phyloP scores from a whole-genome alignment of 2,329 filamentous ascomycete genomes.

The Calonectria montana region DNA sequence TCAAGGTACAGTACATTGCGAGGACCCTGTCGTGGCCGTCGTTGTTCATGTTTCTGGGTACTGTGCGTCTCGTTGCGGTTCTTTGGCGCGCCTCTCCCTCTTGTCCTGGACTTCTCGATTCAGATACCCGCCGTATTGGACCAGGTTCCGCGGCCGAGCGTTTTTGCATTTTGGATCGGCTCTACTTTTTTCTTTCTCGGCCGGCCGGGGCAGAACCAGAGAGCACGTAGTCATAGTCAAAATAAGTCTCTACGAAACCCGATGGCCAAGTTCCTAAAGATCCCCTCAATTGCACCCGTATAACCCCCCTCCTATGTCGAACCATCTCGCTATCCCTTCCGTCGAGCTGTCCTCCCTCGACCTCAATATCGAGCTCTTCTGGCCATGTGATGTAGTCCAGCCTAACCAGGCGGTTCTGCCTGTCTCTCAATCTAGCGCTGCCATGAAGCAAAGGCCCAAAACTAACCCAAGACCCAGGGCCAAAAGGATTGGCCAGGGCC shows the following conservation, averaged over 20 bases:
- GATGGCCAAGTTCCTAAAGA: conserved; percentile 4
- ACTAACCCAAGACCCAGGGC: conserved; percentile 17
- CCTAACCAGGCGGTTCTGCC: background rate
- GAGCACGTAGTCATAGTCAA: background rate
- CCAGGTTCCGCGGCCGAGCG: conserved; percentile 17
- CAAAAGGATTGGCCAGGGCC: conserved; percentile 5
- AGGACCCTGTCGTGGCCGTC: background rate
- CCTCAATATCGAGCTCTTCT: background rate
- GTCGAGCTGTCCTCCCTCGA: background rate
- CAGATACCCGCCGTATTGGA: conserved; percentile 3
- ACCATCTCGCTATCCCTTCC: background rate
- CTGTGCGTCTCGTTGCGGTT: conserved; percentile 16
- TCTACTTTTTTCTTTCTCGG: conserved; percentile 21
- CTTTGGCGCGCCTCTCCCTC: conserved; percentile 10
- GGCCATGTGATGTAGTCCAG: conserved; percentile 1
- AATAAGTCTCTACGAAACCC: conserved; percentile 10
- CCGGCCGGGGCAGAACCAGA: conserved; percentile 11
- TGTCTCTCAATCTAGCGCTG: conserved; percentile 23
- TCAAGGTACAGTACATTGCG: conserved; percentile 8
- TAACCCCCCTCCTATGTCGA: background rate
- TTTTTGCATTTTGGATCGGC: conserved; percentile 10
- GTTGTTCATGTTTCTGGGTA: background rate
- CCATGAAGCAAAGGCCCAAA: conserved; percentile 11
- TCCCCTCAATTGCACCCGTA: conserved; percentile 2
- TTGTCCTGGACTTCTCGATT: conserved; percentile 9